phyloP scores from a whole-genome alignment of 163 green algal genomes.

The Volvox carteri region DNA sequence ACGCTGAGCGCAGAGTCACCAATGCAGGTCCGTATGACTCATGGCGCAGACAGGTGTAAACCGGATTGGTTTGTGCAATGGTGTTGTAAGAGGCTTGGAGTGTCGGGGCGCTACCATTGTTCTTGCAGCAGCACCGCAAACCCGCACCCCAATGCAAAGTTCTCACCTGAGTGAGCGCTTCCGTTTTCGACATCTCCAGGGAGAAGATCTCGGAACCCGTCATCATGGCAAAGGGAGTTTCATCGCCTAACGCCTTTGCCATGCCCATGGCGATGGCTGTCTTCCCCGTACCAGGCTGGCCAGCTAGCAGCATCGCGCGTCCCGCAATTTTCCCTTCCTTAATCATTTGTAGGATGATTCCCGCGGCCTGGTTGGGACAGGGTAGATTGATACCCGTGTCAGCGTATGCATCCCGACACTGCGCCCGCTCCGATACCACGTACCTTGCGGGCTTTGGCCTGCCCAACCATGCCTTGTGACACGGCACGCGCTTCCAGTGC shows the following conservation, averaged over 20 bases:
- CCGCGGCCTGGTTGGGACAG: constrained; percentile 82
- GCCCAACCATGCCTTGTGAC: constrained; percentile 98
- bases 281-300: constrained; percentile 98
- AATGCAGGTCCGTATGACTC: no score
- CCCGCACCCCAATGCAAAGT: no score
- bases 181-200: constrained; percentile 99
- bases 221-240: constrained; percentile 99
- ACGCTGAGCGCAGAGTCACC: no score
- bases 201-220: constrained; percentile 98
- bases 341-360: constrained; percentile 98
- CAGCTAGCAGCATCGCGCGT: constrained; percentile 94
- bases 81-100: no score
- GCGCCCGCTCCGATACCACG: constrained; percentile 7
- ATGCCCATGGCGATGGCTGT: constrained; percentile 99
- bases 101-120: no score
- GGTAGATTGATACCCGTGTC: background rate
- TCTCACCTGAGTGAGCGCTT: constrained; percentile 97
- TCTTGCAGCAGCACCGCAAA: no score
- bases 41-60: no score
- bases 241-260: constrained; percentile 97
- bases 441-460: constrained; percentile 92
- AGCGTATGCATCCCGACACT: background rate
- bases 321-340: constrained; percentile 97
- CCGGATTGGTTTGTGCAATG: no score
- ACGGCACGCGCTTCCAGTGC: constrained; percentile 92